Base-by-base conservation (phyloP, 1,284 basidiomycete genomes). In the Sanguinoderma infundibulare region DNA sequence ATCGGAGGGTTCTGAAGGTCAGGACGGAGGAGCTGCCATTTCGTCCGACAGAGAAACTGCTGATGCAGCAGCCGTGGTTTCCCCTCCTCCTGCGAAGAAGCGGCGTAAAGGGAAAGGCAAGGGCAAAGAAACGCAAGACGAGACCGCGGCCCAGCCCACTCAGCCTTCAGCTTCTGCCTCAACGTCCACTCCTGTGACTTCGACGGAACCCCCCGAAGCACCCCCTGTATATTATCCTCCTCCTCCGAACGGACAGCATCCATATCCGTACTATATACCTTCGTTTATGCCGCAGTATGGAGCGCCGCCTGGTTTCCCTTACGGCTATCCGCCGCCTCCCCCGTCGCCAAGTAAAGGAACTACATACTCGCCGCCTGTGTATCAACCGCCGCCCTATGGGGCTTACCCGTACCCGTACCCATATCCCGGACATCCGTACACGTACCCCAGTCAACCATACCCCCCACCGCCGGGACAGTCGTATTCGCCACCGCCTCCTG, bases 261-360 rank as follows among this genome's bases (percentile, higher is more conserved):
- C 68, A 32, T 75, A 74, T 59, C 71, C 77, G 7, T 80, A 76
- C 68, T 79, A 77, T 57, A 67, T 73, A 63, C 71, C 75, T 1
- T 75, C 74, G 34, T 70, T 70, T 28, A 70, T 73, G 69, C 64
- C 70, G 1, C 69, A 73, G 0, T 77, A 74, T 32, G 57, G 62
- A 1, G 62, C 62, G 17, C 64, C 65, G 3, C 50, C 59, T 0
- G 61, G 54, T 12, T 67, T 65, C 36, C 53, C 58, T 5, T 69
- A 68, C 38, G 62, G 61, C 2, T 72, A 70, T 26, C 55, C 66
- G 8, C 60, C 69, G 10, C 59, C 63, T 20, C 44, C 44, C 4
- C 17, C 34, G 15, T 28, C 55, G 34, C 55, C 42, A 28, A 51
- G 24, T 39, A 7, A 63, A 67, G 14, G n/a, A 4, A 35, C 52